These are phyloP conservation scores for Mycena amicta DNA, from an alignment of 768 basidiomycete species.

Conservation along the genomic window DNA sequence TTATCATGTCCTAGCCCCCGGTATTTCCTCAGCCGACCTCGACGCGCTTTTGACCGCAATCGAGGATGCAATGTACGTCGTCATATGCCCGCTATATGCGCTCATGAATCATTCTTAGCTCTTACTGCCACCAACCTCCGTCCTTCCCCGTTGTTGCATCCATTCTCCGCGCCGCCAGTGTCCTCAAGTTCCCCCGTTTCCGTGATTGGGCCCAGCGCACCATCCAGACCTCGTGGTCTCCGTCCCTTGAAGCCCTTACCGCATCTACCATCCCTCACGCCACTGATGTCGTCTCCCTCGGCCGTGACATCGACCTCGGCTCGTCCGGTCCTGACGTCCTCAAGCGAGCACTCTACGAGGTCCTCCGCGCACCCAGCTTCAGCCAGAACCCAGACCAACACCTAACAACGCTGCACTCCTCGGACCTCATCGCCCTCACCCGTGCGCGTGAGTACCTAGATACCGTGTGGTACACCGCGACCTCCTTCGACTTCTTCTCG, in stretches of 20 bases:
- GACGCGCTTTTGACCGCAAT: conserved; percentile 32
- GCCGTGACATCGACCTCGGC: conserved; percentile 17
- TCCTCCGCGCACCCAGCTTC: conserved; percentile 31
- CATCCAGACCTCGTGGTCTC: conserved; percentile 36
- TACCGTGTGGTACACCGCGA: conserved; percentile 13
- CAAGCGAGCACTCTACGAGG: conserved; percentile 40
- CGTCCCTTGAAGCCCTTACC: conserved; percentile 26
- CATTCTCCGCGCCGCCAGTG: conserved; percentile 36
- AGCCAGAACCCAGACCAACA: conserved; percentile 21
- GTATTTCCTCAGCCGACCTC: conserved; percentile 35
- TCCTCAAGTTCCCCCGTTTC: conserved; percentile 32
- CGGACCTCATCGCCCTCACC: conserved; percentile 11
- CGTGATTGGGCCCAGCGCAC: conserved; percentile 30
- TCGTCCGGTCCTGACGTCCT: conserved; percentile 30
- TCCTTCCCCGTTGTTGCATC: conserved; percentile 32
- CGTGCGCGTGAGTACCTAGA: conserved; percentile 20
- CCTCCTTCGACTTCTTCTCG: conserved; percentile 7
- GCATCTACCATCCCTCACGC: conserved; percentile 27
- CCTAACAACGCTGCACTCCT: background rate
- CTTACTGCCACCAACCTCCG: conserved; percentile 22
- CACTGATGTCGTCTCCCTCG: conserved; percentile 32
- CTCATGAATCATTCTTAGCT: conserved; percentile 10
- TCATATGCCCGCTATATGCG: conserved; percentile 9
- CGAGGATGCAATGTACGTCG: conserved; percentile 37
- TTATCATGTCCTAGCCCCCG: conserved; percentile 19